These are phyloP conservation scores for Apiospora kogelbergensis DNA, from an alignment of 2,329 filamentous ascomycete genomes.

Conservation along the genomic window DNA sequence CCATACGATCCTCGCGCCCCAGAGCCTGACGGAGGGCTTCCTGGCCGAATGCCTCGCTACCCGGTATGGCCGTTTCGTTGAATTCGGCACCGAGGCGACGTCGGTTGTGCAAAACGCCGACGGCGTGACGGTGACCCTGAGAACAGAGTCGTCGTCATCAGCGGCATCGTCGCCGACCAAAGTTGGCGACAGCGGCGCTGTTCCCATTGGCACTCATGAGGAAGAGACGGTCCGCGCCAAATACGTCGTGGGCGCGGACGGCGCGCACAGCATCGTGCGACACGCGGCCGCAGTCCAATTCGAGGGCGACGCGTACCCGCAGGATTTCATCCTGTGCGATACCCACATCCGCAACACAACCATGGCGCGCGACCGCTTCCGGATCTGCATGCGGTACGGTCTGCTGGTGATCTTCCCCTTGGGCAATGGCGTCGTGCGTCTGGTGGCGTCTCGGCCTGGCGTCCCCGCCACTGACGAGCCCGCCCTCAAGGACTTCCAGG, in stretches of 20 bases:
- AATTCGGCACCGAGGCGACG: constrained; percentile 22
- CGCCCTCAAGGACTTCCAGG: constrained; percentile 33
- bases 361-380: constrained; percentile 20
- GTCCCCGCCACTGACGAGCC: constrained; percentile 18
- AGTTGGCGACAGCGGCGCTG: background rate
- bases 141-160: constrained; percentile 1
- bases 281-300: constrained; percentile 37
- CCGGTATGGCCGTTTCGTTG: constrained; percentile 31
- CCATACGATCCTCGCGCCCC: constrained; percentile 80
- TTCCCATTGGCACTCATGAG: background rate
- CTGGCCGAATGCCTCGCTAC: constrained; percentile 19
- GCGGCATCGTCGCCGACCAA: background rate
- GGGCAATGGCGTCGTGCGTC: constrained; percentile 24
- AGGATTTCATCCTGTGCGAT: constrained; percentile 47
- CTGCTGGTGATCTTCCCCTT: constrained; percentile 35
- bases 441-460: constrained; percentile 26
- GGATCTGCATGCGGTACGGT: constrained; percentile 31
- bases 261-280: constrained; percentile 42
- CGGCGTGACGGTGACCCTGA: constrained; percentile 22
- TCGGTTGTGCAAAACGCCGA: constrained; percentile 22
- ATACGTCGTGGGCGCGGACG: constrained; percentile 47
- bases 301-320: constrained; percentile 42
- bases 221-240: constrained; percentile 24
- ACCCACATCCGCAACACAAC: constrained; percentile 28
- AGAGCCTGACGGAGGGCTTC: constrained; percentile 58